Percentiles rank a stretch among this genome's conserved stretches.
Conservation (phyloP, 2,329 filamentous ascomycete genomes). For the Talaromyces sp. region DNA sequence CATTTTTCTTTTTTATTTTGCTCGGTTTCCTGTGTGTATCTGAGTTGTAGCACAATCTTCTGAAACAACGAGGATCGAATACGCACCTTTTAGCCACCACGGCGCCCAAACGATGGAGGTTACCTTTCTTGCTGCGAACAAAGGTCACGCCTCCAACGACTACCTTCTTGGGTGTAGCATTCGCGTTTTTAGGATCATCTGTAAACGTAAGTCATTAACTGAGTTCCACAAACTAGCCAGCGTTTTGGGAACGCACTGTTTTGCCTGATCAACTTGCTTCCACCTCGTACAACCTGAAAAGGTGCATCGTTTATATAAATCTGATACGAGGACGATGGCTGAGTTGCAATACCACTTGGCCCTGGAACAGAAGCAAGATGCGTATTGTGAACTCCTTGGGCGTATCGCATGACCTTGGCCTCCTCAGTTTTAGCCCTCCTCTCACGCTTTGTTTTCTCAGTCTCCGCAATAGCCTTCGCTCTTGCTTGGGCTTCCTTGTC, state of each 20-base stretch:
- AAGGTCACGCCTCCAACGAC: conserved; percentile 74
- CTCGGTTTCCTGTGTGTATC: conserved; percentile 33
- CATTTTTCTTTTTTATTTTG: conserved; percentile 61
- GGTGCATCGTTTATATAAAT: conserved; percentile 65
- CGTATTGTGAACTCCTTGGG: conserved; percentile 26
- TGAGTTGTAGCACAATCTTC: conserved; percentile 18
- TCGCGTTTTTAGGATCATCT: conserved; percentile 56
- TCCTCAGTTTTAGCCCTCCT: conserved; percentile 57
- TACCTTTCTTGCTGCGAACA: conserved; percentile 79
- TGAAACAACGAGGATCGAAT: conserved; percentile 10
- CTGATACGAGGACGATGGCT: conserved; percentile 51
- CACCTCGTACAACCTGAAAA: conserved; percentile 68
- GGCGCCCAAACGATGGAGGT: conserved; percentile 71
- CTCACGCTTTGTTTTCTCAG: conserved; percentile 41
- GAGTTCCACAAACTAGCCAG: conserved; percentile 16
- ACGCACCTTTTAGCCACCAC: conserved; percentile 72
- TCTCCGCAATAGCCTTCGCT: conserved; percentile 66
- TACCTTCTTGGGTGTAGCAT: conserved; percentile 68
- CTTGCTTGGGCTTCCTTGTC: conserved; percentile 67
- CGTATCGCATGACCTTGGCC: conserved; percentile 37
- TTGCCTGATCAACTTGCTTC: conserved; percentile 74
- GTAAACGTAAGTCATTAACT: conserved; percentile 43
- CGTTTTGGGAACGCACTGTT: conserved; percentile 53
- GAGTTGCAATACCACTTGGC: conserved; percentile 23
- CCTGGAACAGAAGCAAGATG: conserved; percentile 17